These are phyloP conservation scores for Tremellales sp. DNA, from an alignment of 1,284 basidiomycete species.

Conservation along the genomic window DNA sequence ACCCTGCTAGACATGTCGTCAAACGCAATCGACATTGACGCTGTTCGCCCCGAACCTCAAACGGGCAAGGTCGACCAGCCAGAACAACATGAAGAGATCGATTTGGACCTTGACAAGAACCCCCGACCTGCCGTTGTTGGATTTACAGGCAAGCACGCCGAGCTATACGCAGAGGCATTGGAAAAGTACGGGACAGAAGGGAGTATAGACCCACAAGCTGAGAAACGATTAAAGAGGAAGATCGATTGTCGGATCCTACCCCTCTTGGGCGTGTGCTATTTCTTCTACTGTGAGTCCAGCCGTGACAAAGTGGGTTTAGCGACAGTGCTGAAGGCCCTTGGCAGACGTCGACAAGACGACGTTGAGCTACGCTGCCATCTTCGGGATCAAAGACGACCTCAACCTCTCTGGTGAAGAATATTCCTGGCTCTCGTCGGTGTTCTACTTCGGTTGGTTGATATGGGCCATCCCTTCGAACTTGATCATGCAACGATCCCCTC, in stretches of 20 bases:
- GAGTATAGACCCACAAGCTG: slow-evolving; percentile 31
- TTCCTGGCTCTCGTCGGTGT: slow-evolving; percentile 38
- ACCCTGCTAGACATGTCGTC: no score
- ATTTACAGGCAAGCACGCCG: slow-evolving; percentile 15
- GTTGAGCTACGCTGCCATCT: slow-evolving; percentile 44
- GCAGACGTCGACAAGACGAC: slow-evolving; percentile 45
- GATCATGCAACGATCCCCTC: slow-evolving; percentile 52
- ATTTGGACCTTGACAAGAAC: background rate
- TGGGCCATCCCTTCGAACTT: slow-evolving; percentile 54
- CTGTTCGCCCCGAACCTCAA: no score
- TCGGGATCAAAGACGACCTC: slow-evolving; percentile 45
- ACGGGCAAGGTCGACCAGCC: no score
- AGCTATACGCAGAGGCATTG: slow-evolving; percentile 40
- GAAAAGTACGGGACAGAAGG: slow-evolving; percentile 38
- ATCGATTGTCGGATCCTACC: slow-evolving; percentile 38
- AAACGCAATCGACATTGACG: no score
- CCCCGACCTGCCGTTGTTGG: background rate
- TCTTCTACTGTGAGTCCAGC: slow-evolving; percentile 29
- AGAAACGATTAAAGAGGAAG: slow-evolving; percentile 39
- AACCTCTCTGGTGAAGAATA: slow-evolving; percentile 37
- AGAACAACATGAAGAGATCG: background rate
- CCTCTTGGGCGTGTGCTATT: slow-evolving; percentile 38
- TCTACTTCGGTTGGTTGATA: slow-evolving; percentile 52
- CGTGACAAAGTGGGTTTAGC: slow-evolving; percentile 1
- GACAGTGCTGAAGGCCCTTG: background rate